Evolutionary conservation across 179 eudicot genomes (phyloP).

Genomic region (Gypsophila paniculata): DNA sequence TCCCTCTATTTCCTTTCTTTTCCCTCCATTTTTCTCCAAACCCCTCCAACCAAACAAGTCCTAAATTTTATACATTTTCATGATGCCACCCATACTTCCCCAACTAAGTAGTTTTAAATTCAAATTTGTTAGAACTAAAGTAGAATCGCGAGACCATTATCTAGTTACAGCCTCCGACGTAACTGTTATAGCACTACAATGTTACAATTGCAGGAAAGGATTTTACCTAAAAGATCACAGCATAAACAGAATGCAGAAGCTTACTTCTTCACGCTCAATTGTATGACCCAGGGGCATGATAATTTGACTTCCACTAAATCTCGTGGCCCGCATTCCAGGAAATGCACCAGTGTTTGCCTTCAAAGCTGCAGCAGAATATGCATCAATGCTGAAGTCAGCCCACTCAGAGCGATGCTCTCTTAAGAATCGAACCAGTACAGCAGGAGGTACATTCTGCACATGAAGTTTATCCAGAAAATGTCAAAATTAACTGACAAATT

Average conservation of each 20-base stretch:
- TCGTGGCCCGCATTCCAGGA: slow-evolving; percentile 34
- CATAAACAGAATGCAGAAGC: background rate
- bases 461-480: too few relatives aligned
- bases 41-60: too few relatives aligned
- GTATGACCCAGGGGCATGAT: slow-evolving; percentile 49
- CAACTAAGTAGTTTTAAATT: too few relatives aligned
- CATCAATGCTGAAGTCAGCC: slow-evolving; percentile 51
- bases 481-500: too few relatives aligned
- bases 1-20: too few relatives aligned
- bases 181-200: background rate
- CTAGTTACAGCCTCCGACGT: too few relatives aligned
- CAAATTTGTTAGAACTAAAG: too few relatives aligned
- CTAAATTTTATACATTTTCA: too few relatives aligned
- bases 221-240: background rate
- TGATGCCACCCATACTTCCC: too few relatives aligned
- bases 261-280: slow-evolving; percentile 47
- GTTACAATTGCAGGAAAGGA: background rate
- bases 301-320: slow-evolving; percentile 40
- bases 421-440: slow-evolving; percentile 40
- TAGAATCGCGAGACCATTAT: too few relatives aligned
- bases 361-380: slow-evolving; percentile 40
- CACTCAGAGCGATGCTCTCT: slow-evolving; percentile 60
- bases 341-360: slow-evolving; percentile 34
- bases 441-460: slow-evolving; percentile 46
- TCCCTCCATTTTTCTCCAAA: too few relatives aligned